Base-by-base conservation (phyloP, 2,329 filamentous ascomycete species). In the Diaporthe amygdali region DNA sequence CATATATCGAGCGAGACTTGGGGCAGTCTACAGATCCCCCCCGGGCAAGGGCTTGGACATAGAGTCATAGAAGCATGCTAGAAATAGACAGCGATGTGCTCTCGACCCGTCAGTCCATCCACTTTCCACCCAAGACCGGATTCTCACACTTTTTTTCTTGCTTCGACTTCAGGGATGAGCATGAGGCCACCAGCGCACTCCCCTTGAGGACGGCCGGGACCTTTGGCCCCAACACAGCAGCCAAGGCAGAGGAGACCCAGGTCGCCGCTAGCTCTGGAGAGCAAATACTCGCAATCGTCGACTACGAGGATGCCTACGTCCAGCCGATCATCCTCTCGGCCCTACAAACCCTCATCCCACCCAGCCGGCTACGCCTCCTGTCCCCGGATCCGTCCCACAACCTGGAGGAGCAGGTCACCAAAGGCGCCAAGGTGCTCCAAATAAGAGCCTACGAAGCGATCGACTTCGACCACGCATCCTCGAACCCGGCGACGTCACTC, bases 221-320 rank as follows among this genome's bases (percentile, higher is more conserved):
- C 17, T 64, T 64, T 34, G 59, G 59, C 30, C 59, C 59, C 25
- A 66, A 70, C 63, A 46, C 78, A 51, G 56, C 69, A 34, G 72
- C 75, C 32, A 75, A 76, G 27, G 75, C 44, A n/a, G 59, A 20
- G 22, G 39, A 59, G n/a, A 81, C 30, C 41, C 61, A 73, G 52
- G 47, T 64, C 69, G 52, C 37, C n/a, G 20, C 34, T 2, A 56
- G 63, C 69, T 63, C 69, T 63, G 70, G 67, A 44, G 78, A 59
- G 55, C 61, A 49, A 74, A 75, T 32, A 74, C 75, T 30, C 82
- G 94, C 93, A 64, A 81, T 96, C 64, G 85, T 98, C 76, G 88
- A 94, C 78, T 98, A 97, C 81, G 94, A 95, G 77, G 95, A 98
- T 79, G 79, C 87, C 54, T 99, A 98, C 79, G 94, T 98, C 10